phyloP scores from a whole-genome alignment of 192 early-diverging fungal species.

The Gonapodya prolifera region DNA sequence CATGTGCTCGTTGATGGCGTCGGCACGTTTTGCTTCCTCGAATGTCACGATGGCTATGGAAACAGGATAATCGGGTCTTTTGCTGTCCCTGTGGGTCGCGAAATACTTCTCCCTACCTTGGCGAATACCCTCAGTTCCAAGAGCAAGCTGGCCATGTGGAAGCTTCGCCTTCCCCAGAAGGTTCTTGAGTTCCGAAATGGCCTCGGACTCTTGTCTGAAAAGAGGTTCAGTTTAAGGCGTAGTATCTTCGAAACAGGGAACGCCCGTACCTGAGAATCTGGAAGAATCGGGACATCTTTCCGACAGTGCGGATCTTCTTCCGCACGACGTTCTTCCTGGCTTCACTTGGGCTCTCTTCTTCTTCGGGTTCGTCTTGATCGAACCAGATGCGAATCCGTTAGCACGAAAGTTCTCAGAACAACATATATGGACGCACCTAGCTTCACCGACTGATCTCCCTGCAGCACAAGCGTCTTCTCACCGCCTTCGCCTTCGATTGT shows the following conservation, averaged over 20 bases:
- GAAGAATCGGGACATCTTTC: constrained; percentile 85
- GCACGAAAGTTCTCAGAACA: too few relatives aligned
- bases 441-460: background rate
- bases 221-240: background rate
- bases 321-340: constrained; percentile 52
- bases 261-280: constrained; percentile 54
- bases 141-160: constrained; percentile 72
- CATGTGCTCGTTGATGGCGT: constrained; percentile 83
- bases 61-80: too few relatives aligned
- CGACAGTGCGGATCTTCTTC: constrained; percentile 87
- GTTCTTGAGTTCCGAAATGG: constrained; percentile 85
- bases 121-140: constrained; percentile 87
- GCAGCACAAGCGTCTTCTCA: background rate
- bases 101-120: constrained; percentile 33
- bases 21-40: constrained; percentile 81
- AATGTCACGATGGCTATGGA: constrained; percentile 68
- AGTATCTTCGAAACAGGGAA: background rate
- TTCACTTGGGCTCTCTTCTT: constrained; percentile 19
- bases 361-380: constrained; percentile 1
- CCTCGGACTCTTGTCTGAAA: constrained; percentile 61
- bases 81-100: background rate
- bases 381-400: too few relatives aligned
- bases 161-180: constrained; percentile 69
- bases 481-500: background rate
- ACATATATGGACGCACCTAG: background rate